A percentile compares a stretch with the other conserved stretches of the same genome.
Evolutionary conservation across 2,329 filamentous ascomycete species (phyloP).

Genomic region (Byssochlamys sp.): DNA sequence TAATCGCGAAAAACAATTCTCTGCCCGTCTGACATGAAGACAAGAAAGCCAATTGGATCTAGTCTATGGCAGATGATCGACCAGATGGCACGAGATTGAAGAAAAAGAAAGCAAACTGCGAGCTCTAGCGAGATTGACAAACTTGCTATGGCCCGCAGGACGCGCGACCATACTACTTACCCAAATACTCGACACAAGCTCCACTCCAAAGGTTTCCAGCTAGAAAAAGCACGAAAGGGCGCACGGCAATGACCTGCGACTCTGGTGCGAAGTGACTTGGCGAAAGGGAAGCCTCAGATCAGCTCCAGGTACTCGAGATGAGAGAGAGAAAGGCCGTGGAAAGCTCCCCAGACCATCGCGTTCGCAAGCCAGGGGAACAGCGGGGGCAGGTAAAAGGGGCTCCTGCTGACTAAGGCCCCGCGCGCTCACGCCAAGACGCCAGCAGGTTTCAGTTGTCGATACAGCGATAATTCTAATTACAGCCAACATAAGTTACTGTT

Average conservation of each 20-base stretch:
- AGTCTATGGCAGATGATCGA: background rate
- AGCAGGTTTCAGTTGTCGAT: background rate
- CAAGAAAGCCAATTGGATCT: background rate
- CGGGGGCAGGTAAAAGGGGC: conserved; percentile 26
- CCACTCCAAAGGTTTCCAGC: background rate
- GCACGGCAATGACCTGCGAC: background rate
- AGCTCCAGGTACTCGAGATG: background rate
- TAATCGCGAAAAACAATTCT: background rate
- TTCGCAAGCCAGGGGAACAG: background rate
- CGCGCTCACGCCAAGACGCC: background rate
- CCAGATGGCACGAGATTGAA: background rate
- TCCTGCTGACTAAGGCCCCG: conserved; percentile 22
- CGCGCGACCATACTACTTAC: background rate
- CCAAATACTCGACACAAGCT: background rate
- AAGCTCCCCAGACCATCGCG: background rate
- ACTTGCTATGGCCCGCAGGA: background rate
- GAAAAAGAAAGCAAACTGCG: background rate
- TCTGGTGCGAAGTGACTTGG: background rate
- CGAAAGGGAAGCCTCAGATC: background rate
- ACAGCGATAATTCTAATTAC: too few relatives aligned
- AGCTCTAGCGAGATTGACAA: background rate
- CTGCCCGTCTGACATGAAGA: background rate
- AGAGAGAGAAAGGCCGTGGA: background rate
- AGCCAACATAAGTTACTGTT: too few relatives aligned
- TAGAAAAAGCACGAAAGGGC: background rate